Evolutionary conservation across 768 basidiomycete species (phyloP).

Genomic region (Leccinellum rugosiceps): DNA sequence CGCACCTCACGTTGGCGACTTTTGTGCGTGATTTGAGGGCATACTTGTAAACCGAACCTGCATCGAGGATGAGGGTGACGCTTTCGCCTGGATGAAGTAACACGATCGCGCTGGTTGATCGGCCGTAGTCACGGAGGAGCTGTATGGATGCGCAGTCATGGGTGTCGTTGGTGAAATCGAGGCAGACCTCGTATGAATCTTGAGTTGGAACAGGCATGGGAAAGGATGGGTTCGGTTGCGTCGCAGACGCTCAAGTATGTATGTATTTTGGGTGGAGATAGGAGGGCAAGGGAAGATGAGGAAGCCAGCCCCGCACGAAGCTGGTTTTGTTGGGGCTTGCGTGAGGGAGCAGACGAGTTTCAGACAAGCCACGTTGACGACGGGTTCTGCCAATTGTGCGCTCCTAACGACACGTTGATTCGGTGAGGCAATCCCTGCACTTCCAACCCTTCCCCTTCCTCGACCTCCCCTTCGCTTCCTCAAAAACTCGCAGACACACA

Average conservation of each 20-base stretch:
- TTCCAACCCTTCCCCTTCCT: slow-evolving; percentile 33
- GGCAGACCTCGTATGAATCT: slow-evolving; percentile 56
- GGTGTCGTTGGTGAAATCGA: slow-evolving; percentile 70
- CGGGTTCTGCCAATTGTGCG: slow-evolving; percentile 22
- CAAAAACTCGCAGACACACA: too few relatives aligned
- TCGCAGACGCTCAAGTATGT: slow-evolving; percentile 34
- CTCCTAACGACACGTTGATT: slow-evolving; percentile 32
- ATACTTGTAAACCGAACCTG: slow-evolving; percentile 66
- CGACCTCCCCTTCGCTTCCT: slow-evolving; percentile 27
- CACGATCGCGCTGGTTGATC: slow-evolving; percentile 49
- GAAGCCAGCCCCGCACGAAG: slow-evolving; percentile 22
- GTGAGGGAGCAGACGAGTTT: slow-evolving; percentile 28
- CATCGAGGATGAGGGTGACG: slow-evolving; percentile 64
- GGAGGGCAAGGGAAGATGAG: slow-evolving; percentile 15
- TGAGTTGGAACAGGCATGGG: slow-evolving; percentile 60
- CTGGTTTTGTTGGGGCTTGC: slow-evolving; percentile 35
- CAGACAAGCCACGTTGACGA: slow-evolving; percentile 27
- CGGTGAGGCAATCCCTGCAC: slow-evolving; percentile 18
- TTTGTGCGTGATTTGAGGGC: slow-evolving; percentile 62
- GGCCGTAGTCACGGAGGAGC: slow-evolving; percentile 61
- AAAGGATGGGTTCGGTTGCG: slow-evolving; percentile 3
- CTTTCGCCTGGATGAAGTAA: slow-evolving; percentile 61
- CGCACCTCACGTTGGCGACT: slow-evolving; percentile 70
- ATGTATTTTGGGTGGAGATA: slow-evolving; percentile 14
- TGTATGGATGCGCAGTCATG: slow-evolving; percentile 62